Evolutionary conservation across 225 moss, liverwort and hornwort species (phyloP).

Genomic region (Physcomitrellopsis africana): DNA sequence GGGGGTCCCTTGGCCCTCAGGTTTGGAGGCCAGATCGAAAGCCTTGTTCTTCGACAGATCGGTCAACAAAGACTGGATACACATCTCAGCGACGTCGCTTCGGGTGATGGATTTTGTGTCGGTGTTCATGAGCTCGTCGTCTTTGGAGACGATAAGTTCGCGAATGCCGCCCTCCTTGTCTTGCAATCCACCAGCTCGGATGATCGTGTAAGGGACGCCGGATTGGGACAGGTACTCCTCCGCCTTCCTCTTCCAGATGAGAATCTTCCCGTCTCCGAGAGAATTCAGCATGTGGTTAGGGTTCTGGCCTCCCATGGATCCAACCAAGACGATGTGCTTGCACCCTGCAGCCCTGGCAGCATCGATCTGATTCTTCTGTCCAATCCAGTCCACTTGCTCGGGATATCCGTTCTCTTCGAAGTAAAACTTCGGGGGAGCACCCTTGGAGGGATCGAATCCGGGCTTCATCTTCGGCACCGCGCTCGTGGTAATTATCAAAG

Average conservation of each 20-base stretch:
- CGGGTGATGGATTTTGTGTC: constrained; percentile 70
- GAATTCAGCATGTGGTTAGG: constrained; percentile 73
- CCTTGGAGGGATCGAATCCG: constrained; percentile 82
- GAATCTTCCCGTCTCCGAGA: constrained; percentile 86
- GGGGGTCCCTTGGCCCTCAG: constrained; percentile 51
- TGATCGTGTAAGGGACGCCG: constrained; percentile 82
- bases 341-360: constrained; percentile 80
- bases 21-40: constrained; percentile 58
- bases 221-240: constrained; percentile 85
- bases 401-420: constrained; percentile 72
- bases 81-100: constrained; percentile 76
- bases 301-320: constrained; percentile 93
- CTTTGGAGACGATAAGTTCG: constrained; percentile 66
- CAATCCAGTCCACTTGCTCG: constrained; percentile 84
- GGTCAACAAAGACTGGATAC: constrained; percentile 52
- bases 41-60: constrained; percentile 49
- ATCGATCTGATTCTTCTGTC: constrained; percentile 82
- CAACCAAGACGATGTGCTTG: constrained; percentile 84
- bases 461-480: constrained; percentile 94
- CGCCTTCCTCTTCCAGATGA: constrained; percentile 91
- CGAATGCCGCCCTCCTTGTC: constrained; percentile 77
- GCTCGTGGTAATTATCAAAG: constrained; percentile 75
- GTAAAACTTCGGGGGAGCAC: constrained; percentile 83
- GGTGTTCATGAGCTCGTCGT: constrained; percentile 66
- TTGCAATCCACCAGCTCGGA: constrained; percentile 88